Evolutionary conservation across 2,329 filamentous ascomycete species (phyloP), one percentile per base, ranked within the genome.

Genomic region (Paracoccidioides brasiliensis): DNA sequence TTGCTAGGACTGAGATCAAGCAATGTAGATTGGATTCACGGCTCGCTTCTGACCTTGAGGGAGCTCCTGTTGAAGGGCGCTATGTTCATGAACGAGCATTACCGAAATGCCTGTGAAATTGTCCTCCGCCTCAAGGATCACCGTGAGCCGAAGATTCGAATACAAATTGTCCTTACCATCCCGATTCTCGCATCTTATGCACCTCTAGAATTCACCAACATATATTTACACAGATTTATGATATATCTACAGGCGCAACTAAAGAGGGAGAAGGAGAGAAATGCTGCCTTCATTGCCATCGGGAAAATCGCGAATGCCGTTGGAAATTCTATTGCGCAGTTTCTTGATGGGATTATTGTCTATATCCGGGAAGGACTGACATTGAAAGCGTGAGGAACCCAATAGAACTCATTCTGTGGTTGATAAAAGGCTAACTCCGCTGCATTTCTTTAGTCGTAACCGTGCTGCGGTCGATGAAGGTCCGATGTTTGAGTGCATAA

Each of bases 21-120:
- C 63, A 89, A 88, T 15, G 80, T 94, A 55, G 93, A 98, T 69
- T 86, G 84, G 57, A 85, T 95, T 44, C 94, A 98, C 67, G 93
- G 89, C n/a, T 96, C 91, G 1, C 78, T 98, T 43, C 78, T 98
- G 22, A 90, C 94, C 1, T 79, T 97, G 64, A 94, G 91, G 69
- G 91, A 97, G 72, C 80, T 98, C 50, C 81, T 98, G 15, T 82
- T 93, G 60, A 91, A 95, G 68, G 93, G 93, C 54, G 90, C 90
- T 63, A 98, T 98, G 91, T 98, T 95, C 71, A 97, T 98, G 93
- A 90, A 95, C 65, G 88, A 90, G 42, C 83, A 90, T 67, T 98
- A 97, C 70, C 82, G 85, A 57, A 88, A 95, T 63, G 85, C 89
- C 9, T 97, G 91, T 68, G 93, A 98, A 59, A 90, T 93, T 60